These are phyloP conservation scores for Chlamydomonas urium DNA, from an alignment of 139 green algal species.

Conservation along the genomic window DNA sequence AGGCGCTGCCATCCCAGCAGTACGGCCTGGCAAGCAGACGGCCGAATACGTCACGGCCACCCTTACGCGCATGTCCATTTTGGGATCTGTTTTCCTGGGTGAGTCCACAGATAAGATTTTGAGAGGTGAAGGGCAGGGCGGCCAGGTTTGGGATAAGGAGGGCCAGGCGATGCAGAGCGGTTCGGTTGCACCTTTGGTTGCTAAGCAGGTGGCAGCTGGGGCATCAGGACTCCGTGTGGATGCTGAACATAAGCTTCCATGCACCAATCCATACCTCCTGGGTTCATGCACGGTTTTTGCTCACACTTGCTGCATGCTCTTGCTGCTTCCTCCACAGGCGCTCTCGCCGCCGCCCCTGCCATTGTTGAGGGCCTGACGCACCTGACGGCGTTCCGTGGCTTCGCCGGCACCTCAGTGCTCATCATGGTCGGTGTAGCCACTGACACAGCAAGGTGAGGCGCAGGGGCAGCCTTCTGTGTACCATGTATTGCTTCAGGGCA, in stretches of 20 bases:
- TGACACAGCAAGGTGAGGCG: constrained; percentile 92
- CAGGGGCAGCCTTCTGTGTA: too few species aligned
- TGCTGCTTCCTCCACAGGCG: constrained; percentile 24
- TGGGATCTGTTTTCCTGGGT: constrained; percentile 91
- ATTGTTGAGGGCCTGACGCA: constrained; percentile 81
- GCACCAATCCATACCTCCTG: too few species aligned
- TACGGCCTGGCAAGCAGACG: constrained; percentile 85
- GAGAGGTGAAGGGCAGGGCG: too few species aligned
- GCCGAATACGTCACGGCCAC: constrained; percentile 88
- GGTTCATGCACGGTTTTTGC: background rate
- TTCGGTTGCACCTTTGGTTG: too few species aligned
- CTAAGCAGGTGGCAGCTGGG: too few species aligned
- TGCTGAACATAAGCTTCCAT: too few species aligned
- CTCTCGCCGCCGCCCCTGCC: constrained; percentile 79
- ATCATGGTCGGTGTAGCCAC: constrained; percentile 93
- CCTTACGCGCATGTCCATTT: constrained; percentile 87
- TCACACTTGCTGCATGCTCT: background rate
- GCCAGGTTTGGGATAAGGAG: too few species aligned
- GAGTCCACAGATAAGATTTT: constrained; percentile 3
- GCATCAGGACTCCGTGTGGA: too few species aligned
- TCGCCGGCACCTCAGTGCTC: constrained; percentile 93
- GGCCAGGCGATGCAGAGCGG: too few species aligned
- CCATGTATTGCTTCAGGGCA: too few species aligned
- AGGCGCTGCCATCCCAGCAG: constrained; percentile 82
- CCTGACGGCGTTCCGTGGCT: constrained; percentile 89